Percentiles rank a stretch among this genome's conserved stretches.
Evolutionary conservation across 2,329 filamentous ascomycete species (phyloP).

Genomic region (Calonectria honghensis): DNA sequence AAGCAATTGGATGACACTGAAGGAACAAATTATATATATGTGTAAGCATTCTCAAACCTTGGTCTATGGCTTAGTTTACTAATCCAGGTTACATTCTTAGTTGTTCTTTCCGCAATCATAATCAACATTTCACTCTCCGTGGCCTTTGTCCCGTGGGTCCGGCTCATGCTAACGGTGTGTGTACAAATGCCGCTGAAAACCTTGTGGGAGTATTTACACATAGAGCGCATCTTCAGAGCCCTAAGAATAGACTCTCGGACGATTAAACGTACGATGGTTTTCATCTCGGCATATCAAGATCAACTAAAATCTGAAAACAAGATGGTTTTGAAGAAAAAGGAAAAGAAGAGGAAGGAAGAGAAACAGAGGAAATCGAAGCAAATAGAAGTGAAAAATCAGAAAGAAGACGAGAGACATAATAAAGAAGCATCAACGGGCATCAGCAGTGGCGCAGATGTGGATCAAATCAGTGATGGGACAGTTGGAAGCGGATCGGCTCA

Average conservation of each 20-base stretch:
- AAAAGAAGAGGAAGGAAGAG: neutral
- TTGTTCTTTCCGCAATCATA: neutral
- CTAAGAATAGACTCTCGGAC: neutral
- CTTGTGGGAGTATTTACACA: neutral
- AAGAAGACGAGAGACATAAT: neutral
- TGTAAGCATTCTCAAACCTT: neutral
- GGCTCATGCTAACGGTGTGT: neutral
- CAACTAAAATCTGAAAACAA: neutral
- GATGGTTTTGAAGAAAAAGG: neutral
- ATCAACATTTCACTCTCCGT: conserved; percentile 8
- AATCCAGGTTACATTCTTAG: neutral
- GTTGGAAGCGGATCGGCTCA: neutral
- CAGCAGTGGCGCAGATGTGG: neutral
- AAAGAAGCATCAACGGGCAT: neutral
- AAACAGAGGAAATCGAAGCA: neutral
- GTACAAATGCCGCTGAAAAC: neutral
- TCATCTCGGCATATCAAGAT: no score
- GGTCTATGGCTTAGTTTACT: neutral
- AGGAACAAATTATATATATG: neutral
- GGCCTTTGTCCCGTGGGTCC: neutral
- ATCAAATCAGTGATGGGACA: neutral
- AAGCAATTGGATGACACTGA: neutral
- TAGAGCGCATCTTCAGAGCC: neutral
- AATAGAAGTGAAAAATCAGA: neutral
- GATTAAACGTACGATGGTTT: no score